A percentile compares a stretch with the other conserved stretches of the same genome.
These are phyloP conservation scores for Diaporthe sp. DNA, from an alignment of 2,329 filamentous ascomycete genomes.

Conservation along the genomic window DNA sequence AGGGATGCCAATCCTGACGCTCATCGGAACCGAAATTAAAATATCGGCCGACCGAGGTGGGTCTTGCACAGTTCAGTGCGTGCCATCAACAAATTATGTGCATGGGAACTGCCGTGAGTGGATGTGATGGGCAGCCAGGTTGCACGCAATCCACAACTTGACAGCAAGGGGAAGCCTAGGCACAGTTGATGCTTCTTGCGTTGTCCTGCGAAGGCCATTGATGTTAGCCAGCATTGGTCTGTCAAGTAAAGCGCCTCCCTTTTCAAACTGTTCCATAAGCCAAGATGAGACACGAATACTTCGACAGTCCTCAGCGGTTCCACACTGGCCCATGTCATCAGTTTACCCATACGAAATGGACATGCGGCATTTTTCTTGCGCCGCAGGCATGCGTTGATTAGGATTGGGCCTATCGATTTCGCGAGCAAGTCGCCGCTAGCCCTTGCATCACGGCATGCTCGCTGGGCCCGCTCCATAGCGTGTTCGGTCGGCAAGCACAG, in stretches of 20 bases:
- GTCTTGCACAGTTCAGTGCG: slow-evolving; percentile 8
- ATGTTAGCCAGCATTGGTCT: not conserved
- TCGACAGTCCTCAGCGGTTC: not conserved
- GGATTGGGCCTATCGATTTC: slow-evolving; percentile 26
- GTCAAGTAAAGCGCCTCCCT: not conserved
- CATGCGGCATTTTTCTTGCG: slow-evolving; percentile 23
- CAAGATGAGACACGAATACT: not conserved
- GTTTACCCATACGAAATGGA: slow-evolving; percentile 30
- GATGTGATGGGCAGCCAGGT: slow-evolving; percentile 21
- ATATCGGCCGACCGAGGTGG: slow-evolving; percentile 31
- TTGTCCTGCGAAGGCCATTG: not conserved
- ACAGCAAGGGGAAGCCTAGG: not conserved
- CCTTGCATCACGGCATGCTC: slow-evolving; percentile 7
- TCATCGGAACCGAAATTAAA: slow-evolving; percentile 30
- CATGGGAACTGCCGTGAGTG: slow-evolving; percentile 34
- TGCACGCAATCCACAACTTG: slow-evolving; percentile 12
- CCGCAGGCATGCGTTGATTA: slow-evolving; percentile 32
- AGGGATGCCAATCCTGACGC: slow-evolving; percentile 24
- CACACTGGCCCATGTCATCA: slow-evolving; percentile 21
- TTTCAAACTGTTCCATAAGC: not conserved
- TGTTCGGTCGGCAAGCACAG: slow-evolving; percentile 31
- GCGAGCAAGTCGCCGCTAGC: slow-evolving; percentile 17
- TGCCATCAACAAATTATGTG: slow-evolving; percentile 32
- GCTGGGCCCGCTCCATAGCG: slow-evolving; percentile 21
- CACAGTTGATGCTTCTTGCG: not conserved